Evolutionary conservation across 371 early-diverging fungal species (phyloP), one percentile per base, ranked within the genome.

Genomic region (Synchytrium microbalum): DNA sequence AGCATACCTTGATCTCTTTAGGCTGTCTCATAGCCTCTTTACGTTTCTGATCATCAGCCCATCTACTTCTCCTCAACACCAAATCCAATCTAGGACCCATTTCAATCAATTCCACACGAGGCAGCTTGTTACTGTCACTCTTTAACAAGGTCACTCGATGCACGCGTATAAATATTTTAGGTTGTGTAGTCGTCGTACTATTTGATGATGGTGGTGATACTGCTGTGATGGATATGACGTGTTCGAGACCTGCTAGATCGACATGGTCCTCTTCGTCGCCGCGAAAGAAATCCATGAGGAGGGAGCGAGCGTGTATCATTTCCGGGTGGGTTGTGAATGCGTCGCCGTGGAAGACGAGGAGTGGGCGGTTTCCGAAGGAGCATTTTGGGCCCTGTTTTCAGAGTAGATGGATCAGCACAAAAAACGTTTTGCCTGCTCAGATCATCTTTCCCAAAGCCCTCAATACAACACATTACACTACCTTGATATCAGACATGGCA

Each of bases 61-160:
- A 74, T 58, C 80, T 75, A 32, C 82, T 80, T 60, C 98, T 83
- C 58, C 95, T 82, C 32, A 95, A 67, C 1, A 72, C 81, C 64
- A 95, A 82, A 66, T 96, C 94, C 64, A 93, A 72, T 33, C 82
- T 71, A 2, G 98, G 98, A 1, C 96, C 98, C 92, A 95, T 94
- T 67, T 95, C 93, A 65, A 84, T 83, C 30, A 96, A 72, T 77
- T 96, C 95, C 16, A 96, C 87, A 54, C 93, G 80, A 14, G 98
- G 98, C 64, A 90, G 76, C 70, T 86, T 84, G n/a, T n/a, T n/a
- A 8, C 58, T 61, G 1, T 91, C 92, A 26, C 88, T 87, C 74
- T 96, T 94, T 71, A 91, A 91, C 82, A 95, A 71, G 57, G 85
- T 77, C 23, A 91, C 79, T 16, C 84, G 80, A 70, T 95, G 95